Evolutionary conservation across 345 rosid genomes (phyloP).

Genomic region (Acer saccharum): DNA sequence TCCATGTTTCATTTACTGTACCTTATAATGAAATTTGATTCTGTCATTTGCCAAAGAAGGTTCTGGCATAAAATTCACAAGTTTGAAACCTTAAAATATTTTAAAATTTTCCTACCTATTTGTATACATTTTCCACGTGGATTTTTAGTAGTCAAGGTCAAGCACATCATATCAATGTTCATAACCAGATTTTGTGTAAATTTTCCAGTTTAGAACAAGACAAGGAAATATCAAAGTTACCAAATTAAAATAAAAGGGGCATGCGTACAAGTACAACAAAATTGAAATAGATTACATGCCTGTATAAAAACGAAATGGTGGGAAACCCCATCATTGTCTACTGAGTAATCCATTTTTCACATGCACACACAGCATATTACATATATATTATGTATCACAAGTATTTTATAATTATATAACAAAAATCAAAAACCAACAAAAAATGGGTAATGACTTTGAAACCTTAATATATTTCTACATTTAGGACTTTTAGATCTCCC

Average conservation of each 20-base stretch:
- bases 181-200: neutral
- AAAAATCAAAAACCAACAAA: constrained; percentile 4
- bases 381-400: neutral
- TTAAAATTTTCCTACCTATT: neutral
- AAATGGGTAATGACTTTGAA: constrained; percentile 17
- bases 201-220: neutral
- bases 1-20: neutral
- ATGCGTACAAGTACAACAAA: neutral
- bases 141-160: neutral
- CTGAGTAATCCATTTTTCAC: constrained; percentile 11
- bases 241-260: constrained; percentile 1
- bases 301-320: constrained; percentile 17
- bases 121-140: neutral
- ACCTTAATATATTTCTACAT: constrained; percentile 2
- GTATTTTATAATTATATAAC: neutral
- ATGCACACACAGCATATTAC: neutral
- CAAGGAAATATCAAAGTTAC: constrained; percentile 1
- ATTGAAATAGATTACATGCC: neutral
- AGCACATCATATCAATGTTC: neutral
- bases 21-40: neutral
- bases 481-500: constrained; percentile 21
- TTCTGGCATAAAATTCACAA: neutral
- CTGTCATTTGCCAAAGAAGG: neutral
- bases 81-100: neutral
- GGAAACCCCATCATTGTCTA: constrained; percentile 19